Base-by-base conservation (phyloP, 192 early-diverging fungal genomes). In the Coemansia sp. region DNA sequence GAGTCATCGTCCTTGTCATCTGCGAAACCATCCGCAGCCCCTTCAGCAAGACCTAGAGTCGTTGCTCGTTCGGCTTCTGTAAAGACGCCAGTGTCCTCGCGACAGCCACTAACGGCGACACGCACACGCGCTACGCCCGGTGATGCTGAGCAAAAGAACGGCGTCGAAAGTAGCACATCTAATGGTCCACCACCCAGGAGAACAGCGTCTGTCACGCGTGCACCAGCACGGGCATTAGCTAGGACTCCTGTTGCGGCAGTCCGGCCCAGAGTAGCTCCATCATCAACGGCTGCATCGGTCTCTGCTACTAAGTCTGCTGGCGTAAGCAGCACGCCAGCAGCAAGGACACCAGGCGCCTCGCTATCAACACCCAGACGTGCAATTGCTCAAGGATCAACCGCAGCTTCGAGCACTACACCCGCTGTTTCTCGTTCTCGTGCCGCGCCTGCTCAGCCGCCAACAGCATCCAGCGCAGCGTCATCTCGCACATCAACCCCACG, bases 401-500 rank as follows among this genome's bases (percentile, higher is more conserved):
- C 25, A 8, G 8, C 54, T 14, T 48, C 46, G 16, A 48, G 46
- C 16, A 14, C 46, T 14, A 14, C 46, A 3, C 12, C 46, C 25
- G 25, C 25, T 2, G 25, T 25, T 50, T 38, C 65, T 5, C 65
- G 65, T 37, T 13, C 69, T 17, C 60, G 61, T 14, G 37, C 62
- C 0, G 37, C 50, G 16, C 63, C 61, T 13, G 42, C 50, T 20
- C 43, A 46, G 38, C 19, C 63, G 6, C 39, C 56, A 19, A 46
- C 70, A 44, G 45, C 69, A 63, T 43, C 61, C 5, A 12, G 19
- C 22, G 64, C 64, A 40, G 56, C 55, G 9, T 40, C 65, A 4
- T 13, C 71, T 5, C 57, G 64, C 37, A 53, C 71, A n/a, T 43
- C 65, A 11, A 54, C 71, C 14, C 49, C 13, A 37, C 54, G 42